Conservation (phyloP, 2,329 filamentous ascomycete genomes). For the Berkeleyomyces basicola region DNA sequence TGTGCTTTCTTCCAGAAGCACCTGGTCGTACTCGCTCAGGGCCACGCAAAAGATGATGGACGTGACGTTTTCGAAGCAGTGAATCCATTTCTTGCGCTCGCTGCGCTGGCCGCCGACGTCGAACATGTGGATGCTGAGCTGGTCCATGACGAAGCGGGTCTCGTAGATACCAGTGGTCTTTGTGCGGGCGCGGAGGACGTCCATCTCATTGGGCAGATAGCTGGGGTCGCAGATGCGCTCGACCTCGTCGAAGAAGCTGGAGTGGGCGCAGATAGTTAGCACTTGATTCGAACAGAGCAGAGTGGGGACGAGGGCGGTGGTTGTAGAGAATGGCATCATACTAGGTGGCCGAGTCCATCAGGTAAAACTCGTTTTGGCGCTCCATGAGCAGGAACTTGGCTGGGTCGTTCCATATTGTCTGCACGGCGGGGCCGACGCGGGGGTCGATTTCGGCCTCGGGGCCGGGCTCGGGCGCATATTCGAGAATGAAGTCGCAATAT, state of each 20-base stretch:
- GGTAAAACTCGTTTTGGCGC: slow-evolving; percentile 91
- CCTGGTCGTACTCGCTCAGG: slow-evolving; percentile 95
- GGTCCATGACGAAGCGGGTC: slow-evolving; percentile 95
- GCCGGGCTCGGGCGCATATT: slow-evolving; percentile 81
- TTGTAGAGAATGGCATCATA: slow-evolving; percentile 31
- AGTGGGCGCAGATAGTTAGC: background rate
- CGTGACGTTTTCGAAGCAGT: slow-evolving; percentile 98
- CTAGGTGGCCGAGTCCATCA: slow-evolving; percentile 99
- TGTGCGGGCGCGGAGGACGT: slow-evolving; percentile 85
- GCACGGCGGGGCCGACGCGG: slow-evolving; percentile 67
- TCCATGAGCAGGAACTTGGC: slow-evolving; percentile 71
- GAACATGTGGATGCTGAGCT: slow-evolving; percentile 99
- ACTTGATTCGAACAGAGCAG: background rate
- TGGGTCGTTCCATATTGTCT: slow-evolving; percentile 79
- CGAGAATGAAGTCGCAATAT: slow-evolving; percentile 62
- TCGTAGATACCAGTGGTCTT: slow-evolving; percentile 99
- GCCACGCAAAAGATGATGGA: slow-evolving; percentile 99
- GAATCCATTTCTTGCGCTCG: slow-evolving; percentile 99
- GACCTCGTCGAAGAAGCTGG: slow-evolving; percentile 90
- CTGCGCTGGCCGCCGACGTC: slow-evolving; percentile 94
- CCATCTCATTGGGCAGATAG: slow-evolving; percentile 85
- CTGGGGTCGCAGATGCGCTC: slow-evolving; percentile 66
- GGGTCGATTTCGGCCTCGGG: slow-evolving; percentile 71
- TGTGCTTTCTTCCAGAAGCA: slow-evolving; percentile 88
- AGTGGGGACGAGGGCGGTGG: background rate